Percentiles rank a stretch among this genome's conserved stretches.
Evolutionary conservation across 345 rosid genomes (phyloP).

Genomic region (Angophora floribunda): DNA sequence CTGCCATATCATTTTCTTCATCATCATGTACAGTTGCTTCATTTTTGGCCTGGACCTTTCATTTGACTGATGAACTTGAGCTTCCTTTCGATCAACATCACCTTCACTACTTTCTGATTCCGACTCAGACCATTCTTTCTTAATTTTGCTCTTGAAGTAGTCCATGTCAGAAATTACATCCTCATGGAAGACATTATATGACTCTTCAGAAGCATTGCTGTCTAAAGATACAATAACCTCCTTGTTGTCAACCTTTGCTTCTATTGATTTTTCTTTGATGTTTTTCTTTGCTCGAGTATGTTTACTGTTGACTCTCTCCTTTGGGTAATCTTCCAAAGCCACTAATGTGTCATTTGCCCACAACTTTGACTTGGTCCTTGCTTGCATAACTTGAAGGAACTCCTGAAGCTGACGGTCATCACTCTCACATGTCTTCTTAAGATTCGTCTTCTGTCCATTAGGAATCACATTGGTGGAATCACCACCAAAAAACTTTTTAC

Average conservation of each 20-base stretch:
- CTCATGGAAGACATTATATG: conserved; percentile 10
- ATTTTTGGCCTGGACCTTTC: conserved; percentile 6
- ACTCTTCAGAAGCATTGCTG: background rate
- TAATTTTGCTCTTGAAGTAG: conserved; percentile 81
- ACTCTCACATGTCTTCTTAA: conserved; percentile 16
- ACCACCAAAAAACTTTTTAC: conserved; percentile 3
- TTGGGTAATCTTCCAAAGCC: conserved; percentile 16
- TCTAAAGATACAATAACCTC: background rate
- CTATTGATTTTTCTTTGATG: conserved; percentile 5
- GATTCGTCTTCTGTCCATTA: conserved; percentile 18
- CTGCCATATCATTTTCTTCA: conserved; percentile 8
- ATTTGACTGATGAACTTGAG: conserved; percentile 1
- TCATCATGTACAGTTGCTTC: background rate
- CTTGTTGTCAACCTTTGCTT: conserved; percentile 5
- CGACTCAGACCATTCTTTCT: conserved; percentile 65
- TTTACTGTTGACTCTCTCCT: conserved; percentile 5
- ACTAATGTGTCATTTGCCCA: conserved; percentile 71
- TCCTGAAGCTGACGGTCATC: conserved; percentile 50
- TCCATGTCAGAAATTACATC: conserved; percentile 76
- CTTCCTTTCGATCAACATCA: conserved; percentile 7
- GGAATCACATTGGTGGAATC: background rate
- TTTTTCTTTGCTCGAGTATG: conserved; percentile 13
- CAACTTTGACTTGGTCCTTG: conserved; percentile 57
- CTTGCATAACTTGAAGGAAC: conserved; percentile 82
- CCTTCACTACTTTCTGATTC: conserved; percentile 52